phyloP scores from a whole-genome alignment of 2,329 filamentous ascomycete genomes.

The Cladophialophora exuberans region DNA sequence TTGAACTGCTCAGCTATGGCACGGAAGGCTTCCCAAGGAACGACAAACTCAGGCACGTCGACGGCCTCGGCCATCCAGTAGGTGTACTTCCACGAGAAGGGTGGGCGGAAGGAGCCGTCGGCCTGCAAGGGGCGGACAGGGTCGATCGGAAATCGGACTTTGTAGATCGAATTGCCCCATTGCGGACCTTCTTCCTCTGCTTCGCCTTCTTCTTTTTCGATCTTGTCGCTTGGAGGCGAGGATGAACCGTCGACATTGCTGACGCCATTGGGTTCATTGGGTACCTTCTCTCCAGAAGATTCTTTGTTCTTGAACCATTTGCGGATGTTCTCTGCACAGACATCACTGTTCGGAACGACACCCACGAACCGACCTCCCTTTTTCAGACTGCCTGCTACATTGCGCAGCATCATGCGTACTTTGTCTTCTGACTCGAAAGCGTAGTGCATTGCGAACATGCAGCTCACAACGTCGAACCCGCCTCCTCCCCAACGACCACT shows the following conservation, averaged over 20 bases:
- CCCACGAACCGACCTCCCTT: slow-evolving; percentile 95
- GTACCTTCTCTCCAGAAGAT: too few relatives aligned
- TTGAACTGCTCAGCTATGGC: slow-evolving; percentile 96
- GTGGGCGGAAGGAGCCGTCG: slow-evolving; percentile 89
- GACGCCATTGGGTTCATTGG: too few relatives aligned
- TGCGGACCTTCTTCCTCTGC: slow-evolving; percentile 67
- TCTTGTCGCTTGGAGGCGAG: too few relatives aligned
- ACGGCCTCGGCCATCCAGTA: slow-evolving; percentile 97
- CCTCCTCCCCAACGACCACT: slow-evolving; percentile 71
- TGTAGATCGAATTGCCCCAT: slow-evolving; percentile 94
- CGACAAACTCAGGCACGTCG: slow-evolving; percentile 95
- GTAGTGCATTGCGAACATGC: slow-evolving; percentile 99
- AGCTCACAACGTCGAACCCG: slow-evolving; percentile 94
- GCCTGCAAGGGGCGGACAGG: slow-evolving; percentile 65
- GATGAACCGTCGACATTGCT: slow-evolving; percentile 44
- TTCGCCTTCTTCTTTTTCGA: slow-evolving; percentile 44
- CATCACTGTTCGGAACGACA: slow-evolving; percentile 94
- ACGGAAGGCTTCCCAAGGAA: slow-evolving; percentile 97
- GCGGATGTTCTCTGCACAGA: slow-evolving; percentile 78
- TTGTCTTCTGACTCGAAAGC: slow-evolving; percentile 92
- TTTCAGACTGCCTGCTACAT: slow-evolving; percentile 86
- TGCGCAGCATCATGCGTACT: slow-evolving; percentile 87
- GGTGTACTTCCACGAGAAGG: slow-evolving; percentile 97
- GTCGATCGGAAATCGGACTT: slow-evolving; percentile 75
- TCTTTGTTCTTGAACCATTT: slow-evolving; percentile 67